A percentile compares a stretch with the other conserved stretches of the same genome.
Evolutionary conservation across 1,139 yeast genomes (phyloP).

Genomic region (Kodamaea anthophila): DNA sequence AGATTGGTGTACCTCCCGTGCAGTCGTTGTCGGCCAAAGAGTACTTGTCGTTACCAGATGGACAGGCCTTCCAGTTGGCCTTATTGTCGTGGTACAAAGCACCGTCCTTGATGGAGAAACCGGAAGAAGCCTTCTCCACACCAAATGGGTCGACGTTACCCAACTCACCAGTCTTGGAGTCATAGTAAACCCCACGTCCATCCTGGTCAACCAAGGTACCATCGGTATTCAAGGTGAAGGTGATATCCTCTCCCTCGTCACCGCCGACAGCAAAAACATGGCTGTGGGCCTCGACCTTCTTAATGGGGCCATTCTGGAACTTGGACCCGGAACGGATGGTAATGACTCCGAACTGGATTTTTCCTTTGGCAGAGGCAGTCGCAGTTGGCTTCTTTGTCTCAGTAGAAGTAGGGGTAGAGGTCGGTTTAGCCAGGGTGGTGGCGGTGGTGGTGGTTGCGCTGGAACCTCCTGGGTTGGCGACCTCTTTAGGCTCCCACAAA

Average conservation of each 20-base stretch:
- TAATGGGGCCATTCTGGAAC: constrained; percentile 18
- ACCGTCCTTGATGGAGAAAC: constrained; percentile 19
- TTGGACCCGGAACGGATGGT: constrained; percentile 18
- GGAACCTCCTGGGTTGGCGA: too few species aligned
- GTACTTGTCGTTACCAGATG: constrained; percentile 19
- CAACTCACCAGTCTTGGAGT: constrained; percentile 23
- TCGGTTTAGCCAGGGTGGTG: too few species aligned
- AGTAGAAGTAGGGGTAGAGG: too few species aligned
- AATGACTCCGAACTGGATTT: constrained; percentile 13
- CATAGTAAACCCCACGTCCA: constrained; percentile 20
- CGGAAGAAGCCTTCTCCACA: constrained; percentile 18
- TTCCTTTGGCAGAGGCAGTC: too few species aligned
- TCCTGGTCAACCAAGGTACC: constrained; percentile 24
- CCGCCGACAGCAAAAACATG: constrained; percentile 32
- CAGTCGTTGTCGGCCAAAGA: constrained; percentile 24
- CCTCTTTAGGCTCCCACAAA: too few species aligned
- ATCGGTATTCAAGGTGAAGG: constrained; percentile 19
- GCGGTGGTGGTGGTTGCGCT: too few species aligned
- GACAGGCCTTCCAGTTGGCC: constrained; percentile 22
- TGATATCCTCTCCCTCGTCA: constrained; percentile 18
- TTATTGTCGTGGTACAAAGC: constrained; percentile 17
- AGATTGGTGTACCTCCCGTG: constrained; percentile 23
- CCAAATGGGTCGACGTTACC: constrained; percentile 27
- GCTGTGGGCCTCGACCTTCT: constrained; percentile 22
- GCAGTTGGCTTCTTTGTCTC: too few species aligned